These are phyloP conservation scores for Moesziomyces sp. DNA, from an alignment of 1,284 basidiomycete species.

Conservation along the genomic window DNA sequence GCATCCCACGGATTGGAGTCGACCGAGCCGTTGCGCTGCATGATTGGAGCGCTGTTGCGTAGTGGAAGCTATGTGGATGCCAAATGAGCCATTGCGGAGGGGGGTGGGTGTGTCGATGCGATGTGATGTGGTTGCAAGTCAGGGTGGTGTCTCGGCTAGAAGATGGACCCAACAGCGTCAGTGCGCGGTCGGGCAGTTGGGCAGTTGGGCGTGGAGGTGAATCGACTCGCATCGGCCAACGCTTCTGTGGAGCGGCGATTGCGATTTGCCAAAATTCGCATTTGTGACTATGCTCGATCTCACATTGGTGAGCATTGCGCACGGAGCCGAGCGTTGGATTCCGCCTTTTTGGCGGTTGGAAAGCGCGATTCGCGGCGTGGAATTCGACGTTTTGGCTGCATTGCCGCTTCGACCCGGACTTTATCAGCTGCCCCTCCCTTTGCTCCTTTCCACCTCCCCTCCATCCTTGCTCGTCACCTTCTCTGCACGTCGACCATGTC, in stretches of 20 bases:
- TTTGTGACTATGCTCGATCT: not conserved
- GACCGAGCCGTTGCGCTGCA: conserved; percentile 26
- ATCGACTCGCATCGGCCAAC: not conserved
- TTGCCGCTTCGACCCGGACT: not conserved
- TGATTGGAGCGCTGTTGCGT: not conserved
- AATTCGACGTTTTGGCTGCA: not conserved
- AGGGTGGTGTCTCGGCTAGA: conserved; percentile 10
- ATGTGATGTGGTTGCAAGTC: not conserved
- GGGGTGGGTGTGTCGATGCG: not conserved
- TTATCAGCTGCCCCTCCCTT: not conserved
- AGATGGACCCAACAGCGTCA: not conserved
- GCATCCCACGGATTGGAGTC: conserved; percentile 43
- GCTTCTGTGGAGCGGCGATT: not conserved
- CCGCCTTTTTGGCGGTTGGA: too few relatives aligned
- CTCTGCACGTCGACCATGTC: not conserved
- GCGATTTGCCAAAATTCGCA: too few relatives aligned
- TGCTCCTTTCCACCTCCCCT: not conserved
- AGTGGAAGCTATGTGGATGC: conserved; percentile 1
- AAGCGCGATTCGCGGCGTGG: not conserved
- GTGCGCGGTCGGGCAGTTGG: not conserved
- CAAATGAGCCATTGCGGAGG: not conserved
- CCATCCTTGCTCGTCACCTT: not conserved
- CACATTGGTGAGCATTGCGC: not conserved
- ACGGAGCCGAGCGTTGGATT: not conserved
- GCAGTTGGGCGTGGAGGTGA: conserved; percentile 13